phyloP scores from a whole-genome alignment of 192 early-diverging fungal genomes.

The Podila minutissima region DNA sequence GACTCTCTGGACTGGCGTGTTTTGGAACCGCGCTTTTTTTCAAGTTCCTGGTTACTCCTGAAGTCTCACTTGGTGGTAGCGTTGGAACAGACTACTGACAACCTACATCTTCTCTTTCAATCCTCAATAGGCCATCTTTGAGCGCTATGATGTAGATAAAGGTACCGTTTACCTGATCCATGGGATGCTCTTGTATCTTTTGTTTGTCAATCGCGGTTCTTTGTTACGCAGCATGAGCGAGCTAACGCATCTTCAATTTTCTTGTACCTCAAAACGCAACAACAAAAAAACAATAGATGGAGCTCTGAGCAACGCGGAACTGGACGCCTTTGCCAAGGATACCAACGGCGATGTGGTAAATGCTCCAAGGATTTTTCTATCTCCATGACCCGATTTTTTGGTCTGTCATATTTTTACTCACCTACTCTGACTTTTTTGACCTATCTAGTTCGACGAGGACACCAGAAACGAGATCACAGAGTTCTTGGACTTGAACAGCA shows the following conservation, averaged over 20 bases:
- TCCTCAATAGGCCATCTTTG: constrained; percentile 40
- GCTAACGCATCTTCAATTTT: background rate
- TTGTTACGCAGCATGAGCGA: background rate
- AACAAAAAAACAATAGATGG: constrained; percentile 35
- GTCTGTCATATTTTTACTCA: constrained; percentile 7
- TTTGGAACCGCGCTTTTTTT: no score
- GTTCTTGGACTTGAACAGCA: constrained; percentile 71
- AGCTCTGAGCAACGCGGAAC: constrained; percentile 52
- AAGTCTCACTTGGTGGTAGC: no score
- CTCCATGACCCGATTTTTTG: no score
- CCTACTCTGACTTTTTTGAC: constrained; percentile 13
- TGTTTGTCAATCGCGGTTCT: background rate
- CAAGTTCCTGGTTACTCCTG: no score
- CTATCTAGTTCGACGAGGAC: constrained; percentile 43
- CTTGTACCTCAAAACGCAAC: background rate
- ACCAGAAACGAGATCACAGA: constrained; percentile 68
- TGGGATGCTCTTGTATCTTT: background rate
- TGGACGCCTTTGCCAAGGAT: constrained; percentile 59
- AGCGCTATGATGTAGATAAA: constrained; percentile 39
- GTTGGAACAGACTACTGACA: background rate
- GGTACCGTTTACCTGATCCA: constrained; percentile 2
- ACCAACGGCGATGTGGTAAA: constrained; percentile 62
- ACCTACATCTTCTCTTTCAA: no score
- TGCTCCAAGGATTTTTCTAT: background rate
- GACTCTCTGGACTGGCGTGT: no score